Percentiles rank a stretch among this genome's conserved stretches.
phyloP scores from a whole-genome alignment of 2,329 filamentous ascomycete genomes.

The Ceratocystis colombiana region DNA sequence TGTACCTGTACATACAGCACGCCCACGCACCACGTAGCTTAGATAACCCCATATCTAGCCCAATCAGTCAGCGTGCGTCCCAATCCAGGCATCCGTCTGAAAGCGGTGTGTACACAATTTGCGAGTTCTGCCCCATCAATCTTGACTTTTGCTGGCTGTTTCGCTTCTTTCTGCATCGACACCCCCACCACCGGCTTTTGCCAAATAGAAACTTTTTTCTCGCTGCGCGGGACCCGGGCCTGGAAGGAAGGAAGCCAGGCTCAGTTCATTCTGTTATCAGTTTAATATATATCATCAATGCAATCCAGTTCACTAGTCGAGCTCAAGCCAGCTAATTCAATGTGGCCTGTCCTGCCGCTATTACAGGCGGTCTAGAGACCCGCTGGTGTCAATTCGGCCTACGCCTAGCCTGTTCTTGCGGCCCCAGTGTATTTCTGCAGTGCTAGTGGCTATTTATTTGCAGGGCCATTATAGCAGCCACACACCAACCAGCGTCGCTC shows the following conservation, averaged over 20 bases:
- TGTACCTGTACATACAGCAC: background rate
- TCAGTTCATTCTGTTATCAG: too few species aligned
- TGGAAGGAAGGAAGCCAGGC: background rate
- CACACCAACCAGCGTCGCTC: background rate
- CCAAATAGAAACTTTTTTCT: conserved; percentile 7
- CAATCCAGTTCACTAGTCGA: too few species aligned
- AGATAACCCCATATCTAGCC: background rate
- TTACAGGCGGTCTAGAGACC: background rate
- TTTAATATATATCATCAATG: too few species aligned
- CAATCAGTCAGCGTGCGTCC: background rate
- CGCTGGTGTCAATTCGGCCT: too few species aligned
- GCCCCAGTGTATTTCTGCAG: too few species aligned
- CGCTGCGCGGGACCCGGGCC: background rate
- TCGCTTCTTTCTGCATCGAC: background rate
- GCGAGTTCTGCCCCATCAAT: conserved; percentile 1
- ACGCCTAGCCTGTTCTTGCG: too few species aligned
- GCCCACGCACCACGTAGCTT: too few species aligned
- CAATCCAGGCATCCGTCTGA: background rate
- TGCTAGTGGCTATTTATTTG: background rate
- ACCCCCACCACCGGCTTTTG: conserved; percentile 5
- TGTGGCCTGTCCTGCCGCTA: background rate
- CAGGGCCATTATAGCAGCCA: background rate
- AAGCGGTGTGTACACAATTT: conserved; percentile 14
- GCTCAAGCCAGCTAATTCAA: too few species aligned
- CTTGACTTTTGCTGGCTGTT: background rate